A percentile compares a stretch with the other conserved stretches of the same genome.
phyloP scores from a whole-genome alignment of 1,139 yeast species.

The Debaryomyces nepalensis region DNA sequence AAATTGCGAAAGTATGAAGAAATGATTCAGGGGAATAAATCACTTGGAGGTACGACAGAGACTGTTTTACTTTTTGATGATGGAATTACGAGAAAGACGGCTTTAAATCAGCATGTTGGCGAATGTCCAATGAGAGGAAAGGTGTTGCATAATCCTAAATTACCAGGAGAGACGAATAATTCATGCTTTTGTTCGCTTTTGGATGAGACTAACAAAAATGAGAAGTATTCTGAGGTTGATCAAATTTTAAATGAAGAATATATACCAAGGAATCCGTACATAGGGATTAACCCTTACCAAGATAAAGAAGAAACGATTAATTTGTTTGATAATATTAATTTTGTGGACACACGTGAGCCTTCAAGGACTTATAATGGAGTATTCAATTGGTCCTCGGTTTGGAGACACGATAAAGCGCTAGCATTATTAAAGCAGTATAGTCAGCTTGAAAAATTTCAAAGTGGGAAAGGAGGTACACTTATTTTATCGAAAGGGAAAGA shows the following conservation, averaged over 20 bases:
- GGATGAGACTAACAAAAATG: slow-evolving; percentile 3
- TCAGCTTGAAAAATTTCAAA: slow-evolving; percentile 3
- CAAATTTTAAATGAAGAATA: not conserved
- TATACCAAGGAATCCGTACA: not conserved
- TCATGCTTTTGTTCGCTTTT: slow-evolving; percentile 5
- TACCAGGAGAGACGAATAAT: slow-evolving; percentile 13
- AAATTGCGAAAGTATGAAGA: slow-evolving; percentile 18
- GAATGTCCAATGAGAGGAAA: slow-evolving; percentile 13
- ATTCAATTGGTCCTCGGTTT: slow-evolving; percentile 35
- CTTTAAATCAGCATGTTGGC: not conserved
- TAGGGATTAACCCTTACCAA: slow-evolving; percentile 17
- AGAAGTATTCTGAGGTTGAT: not conserved
- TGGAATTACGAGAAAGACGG: slow-evolving; percentile 1
- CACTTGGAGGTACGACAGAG: slow-evolving; percentile 7
- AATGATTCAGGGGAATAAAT: slow-evolving; percentile 4
- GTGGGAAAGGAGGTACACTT: not conserved
- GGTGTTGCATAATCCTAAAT: slow-evolving; percentile 12
- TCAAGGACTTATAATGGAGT: slow-evolving; percentile 32
- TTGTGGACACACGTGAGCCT: slow-evolving; percentile 23
- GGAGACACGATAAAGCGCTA: slow-evolving; percentile 18
- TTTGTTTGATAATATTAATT: slow-evolving; percentile 30
- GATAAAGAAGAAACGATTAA: slow-evolving; percentile 23
- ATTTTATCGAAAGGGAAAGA: not conserved
- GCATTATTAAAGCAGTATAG: slow-evolving; percentile 1
- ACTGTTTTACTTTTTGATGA: not conserved